These are phyloP conservation scores for Starmerella stigmatis DNA, from an alignment of 805 yeast genomes.

Conservation along the genomic window DNA sequence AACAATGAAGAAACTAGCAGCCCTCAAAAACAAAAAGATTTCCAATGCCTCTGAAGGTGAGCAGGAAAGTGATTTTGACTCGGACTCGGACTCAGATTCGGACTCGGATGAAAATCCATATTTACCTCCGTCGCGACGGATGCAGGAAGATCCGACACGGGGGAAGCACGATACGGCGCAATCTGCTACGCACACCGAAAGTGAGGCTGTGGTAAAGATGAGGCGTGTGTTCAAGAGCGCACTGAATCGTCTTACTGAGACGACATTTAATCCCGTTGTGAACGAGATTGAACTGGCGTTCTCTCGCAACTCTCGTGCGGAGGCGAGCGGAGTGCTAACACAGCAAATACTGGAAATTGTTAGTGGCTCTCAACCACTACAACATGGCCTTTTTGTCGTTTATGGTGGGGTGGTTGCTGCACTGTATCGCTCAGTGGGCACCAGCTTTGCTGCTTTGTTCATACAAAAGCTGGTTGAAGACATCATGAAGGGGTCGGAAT, in stretches of 20 bases:
- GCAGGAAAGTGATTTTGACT: slow-evolving; percentile 9
- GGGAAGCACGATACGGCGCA: too few species aligned
- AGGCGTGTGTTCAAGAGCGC: slow-evolving; percentile 66
- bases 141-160: slow-evolving; percentile 31
- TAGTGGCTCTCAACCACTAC: slow-evolving; percentile 49
- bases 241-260: slow-evolving; percentile 79
- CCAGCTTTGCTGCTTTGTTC: slow-evolving; percentile 80
- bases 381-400: slow-evolving; percentile 68
- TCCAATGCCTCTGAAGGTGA: slow-evolving; percentile 10
- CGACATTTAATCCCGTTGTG: slow-evolving; percentile 62
- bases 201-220: slow-evolving; percentile 32
- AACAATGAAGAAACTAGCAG: slow-evolving; percentile 25
- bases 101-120: slow-evolving; percentile 38
- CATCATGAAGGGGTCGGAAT: neutral
- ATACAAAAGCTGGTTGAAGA: slow-evolving; percentile 56
- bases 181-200: too few species aligned
- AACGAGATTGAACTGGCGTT: slow-evolving; percentile 57
- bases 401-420: slow-evolving; percentile 72
- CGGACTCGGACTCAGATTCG: slow-evolving; percentile 16
- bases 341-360: slow-evolving; percentile 55
- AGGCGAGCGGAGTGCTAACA: slow-evolving; percentile 64
- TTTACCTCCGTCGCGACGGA: slow-evolving; percentile 78
- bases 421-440: slow-evolving; percentile 66
- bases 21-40: slow-evolving; percentile 21
- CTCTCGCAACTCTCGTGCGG: slow-evolving; percentile 58